Conservation (phyloP, 345 rosid species). For the Pistacia atlantica region DNA sequence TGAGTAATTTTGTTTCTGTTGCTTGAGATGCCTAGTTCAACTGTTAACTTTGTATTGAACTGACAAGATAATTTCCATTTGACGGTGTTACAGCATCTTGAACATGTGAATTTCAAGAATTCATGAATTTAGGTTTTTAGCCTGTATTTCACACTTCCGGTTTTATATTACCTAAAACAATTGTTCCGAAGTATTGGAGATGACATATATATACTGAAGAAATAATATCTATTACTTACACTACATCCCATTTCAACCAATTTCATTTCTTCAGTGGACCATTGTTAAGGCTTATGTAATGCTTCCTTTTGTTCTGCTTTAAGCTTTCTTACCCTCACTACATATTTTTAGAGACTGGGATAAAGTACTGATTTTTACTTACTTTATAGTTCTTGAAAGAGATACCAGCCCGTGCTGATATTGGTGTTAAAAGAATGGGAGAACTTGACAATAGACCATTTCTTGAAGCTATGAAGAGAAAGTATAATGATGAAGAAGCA, state of each 20-base stretch:
- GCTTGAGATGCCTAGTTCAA: not conserved
- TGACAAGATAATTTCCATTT: not conserved
- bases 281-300: not conserved
- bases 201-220: slow-evolving; percentile 1
- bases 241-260: too few relatives aligned
- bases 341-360: slow-evolving; percentile 14
- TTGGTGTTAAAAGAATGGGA: slow-evolving; percentile 95
- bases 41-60: not conserved
- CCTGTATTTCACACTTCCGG: not conserved
- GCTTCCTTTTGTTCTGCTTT: slow-evolving; percentile 6
- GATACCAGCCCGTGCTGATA: slow-evolving; percentile 38
- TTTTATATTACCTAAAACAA: not conserved
- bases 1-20: slow-evolving; percentile 33
- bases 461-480: slow-evolving; percentile 74
- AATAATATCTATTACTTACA: not conserved
- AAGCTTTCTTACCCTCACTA: slow-evolving; percentile 2
- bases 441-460: slow-evolving; percentile 84
- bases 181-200: not conserved
- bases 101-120: not conserved
- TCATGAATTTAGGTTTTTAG: not conserved
- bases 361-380: slow-evolving; percentile 17
- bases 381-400: slow-evolving; percentile 64
- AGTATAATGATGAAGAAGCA: slow-evolving; percentile 64
- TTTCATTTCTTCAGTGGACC: too few relatives aligned
- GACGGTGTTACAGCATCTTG: slow-evolving; percentile 9